These are phyloP conservation scores for Uronychia setigera DNA, from an alignment of 73 alveolate genomes.

Conservation along the genomic window DNA sequence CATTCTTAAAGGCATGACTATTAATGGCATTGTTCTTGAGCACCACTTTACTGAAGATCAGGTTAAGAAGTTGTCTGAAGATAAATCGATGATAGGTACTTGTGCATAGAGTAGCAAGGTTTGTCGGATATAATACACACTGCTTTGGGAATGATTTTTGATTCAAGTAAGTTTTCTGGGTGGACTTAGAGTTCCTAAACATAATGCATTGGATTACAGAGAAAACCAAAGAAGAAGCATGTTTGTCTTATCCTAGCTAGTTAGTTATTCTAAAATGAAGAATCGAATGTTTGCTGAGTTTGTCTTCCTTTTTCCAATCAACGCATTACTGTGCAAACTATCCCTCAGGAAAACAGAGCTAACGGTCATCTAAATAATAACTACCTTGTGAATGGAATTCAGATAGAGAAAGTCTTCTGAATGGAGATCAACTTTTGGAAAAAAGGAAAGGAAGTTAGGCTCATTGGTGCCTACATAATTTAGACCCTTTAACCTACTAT, in stretches of 20 bases:
- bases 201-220: background rate
- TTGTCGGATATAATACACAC: conserved; percentile 26
- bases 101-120: conserved; percentile 22
- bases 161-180: conserved; percentile 8
- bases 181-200: conserved; percentile 22
- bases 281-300: conserved; percentile 16
- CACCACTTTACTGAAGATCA: conserved; percentile 39
- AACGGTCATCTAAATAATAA: background rate
- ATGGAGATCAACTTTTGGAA: background rate
- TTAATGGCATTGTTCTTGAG: conserved; percentile 16
- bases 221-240: conserved; percentile 17
- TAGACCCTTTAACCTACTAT: too few relatives aligned
- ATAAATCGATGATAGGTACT: conserved; percentile 10
- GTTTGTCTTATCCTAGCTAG: conserved; percentile 24
- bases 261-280: conserved; percentile 45
- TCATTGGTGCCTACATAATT: too few relatives aligned
- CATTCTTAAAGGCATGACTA: conserved; percentile 8
- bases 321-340: background rate
- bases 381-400: background rate
- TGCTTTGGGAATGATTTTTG: conserved; percentile 30
- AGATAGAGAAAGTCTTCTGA: background rate
- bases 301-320: conserved; percentile 15
- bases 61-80: conserved; percentile 34
- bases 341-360: conserved; percentile 56
- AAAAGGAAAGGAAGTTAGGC: background rate